Conservation (phyloP, 495 filamentous ascomycete genomes). For the Aspergillus avenaceus region DNA sequence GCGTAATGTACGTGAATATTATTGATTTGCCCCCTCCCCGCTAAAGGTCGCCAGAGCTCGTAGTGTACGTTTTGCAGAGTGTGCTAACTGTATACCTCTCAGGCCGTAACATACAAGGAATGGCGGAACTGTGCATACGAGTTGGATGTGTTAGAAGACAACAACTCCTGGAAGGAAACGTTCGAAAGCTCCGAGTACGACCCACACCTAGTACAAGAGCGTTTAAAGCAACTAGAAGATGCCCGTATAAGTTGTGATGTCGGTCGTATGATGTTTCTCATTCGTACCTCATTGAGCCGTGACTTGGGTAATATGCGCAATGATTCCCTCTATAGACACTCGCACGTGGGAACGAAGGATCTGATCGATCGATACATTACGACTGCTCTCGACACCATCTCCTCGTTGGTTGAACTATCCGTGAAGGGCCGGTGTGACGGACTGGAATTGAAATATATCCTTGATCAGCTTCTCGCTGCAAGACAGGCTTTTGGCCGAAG, state of each 20-base stretch:
- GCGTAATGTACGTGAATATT: slow-evolving; percentile 46
- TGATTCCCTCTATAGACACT: slow-evolving; percentile 75
- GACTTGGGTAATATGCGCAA: slow-evolving; percentile 85
- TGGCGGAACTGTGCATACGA: slow-evolving; percentile 68
- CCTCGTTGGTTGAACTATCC: slow-evolving; percentile 62
- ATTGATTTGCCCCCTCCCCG: background rate
- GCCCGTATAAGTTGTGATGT: slow-evolving; percentile 73
- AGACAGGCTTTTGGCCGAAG: slow-evolving; percentile 86
- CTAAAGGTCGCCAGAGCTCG: too few relatives aligned
- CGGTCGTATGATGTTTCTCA: slow-evolving; percentile 68
- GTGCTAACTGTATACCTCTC: slow-evolving; percentile 1
- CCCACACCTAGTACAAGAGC: slow-evolving; percentile 58
- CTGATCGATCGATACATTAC: slow-evolving; percentile 85
- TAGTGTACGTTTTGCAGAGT: background rate
- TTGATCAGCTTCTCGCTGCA: slow-evolving; percentile 70
- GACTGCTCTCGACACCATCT: slow-evolving; percentile 67
- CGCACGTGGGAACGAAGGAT: slow-evolving; percentile 79
- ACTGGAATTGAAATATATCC: slow-evolving; percentile 60
- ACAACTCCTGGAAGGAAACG: slow-evolving; percentile 76
- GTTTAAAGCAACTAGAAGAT: slow-evolving; percentile 69
- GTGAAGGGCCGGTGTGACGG: slow-evolving; percentile 49
- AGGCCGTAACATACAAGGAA: slow-evolving; percentile 60
- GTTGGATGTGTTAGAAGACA: slow-evolving; percentile 75
- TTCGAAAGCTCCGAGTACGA: slow-evolving; percentile 66
- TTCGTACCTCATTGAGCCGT: slow-evolving; percentile 77